Base-by-base conservation (phyloP, 768 basidiomycete species). In the Sporobolomyces pararoseus region DNA sequence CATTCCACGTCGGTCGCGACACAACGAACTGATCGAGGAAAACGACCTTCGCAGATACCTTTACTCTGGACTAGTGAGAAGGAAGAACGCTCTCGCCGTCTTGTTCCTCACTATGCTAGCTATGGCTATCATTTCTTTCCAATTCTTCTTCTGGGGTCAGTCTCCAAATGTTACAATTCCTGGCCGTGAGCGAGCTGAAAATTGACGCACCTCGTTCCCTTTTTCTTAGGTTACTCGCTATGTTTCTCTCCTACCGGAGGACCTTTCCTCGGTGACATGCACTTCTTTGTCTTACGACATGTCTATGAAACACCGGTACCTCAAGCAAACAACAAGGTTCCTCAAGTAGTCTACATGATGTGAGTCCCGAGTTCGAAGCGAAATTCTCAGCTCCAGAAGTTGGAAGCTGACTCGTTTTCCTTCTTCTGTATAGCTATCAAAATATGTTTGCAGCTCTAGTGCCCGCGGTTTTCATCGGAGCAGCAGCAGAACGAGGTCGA, bases 71-170 rank as follows among this genome's bases (percentile, higher is more conserved):
- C 85, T 99, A 37, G 84, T 96, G 37, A 82, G 95, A 57, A 82
- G 95, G 69, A 98, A 98, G 81, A 96, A 96, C 75, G 95, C 95
- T 0, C 83, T 97, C 25, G 89, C 87, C 47, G 84, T 77, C 46
- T 72, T 77, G 23, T 70, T 76, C 37, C 54, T 73, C 6, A 91
- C 92, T 82, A 75, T 79, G 65, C 76, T 78, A 19, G 70, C 74
- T 50, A 65, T 72, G 57, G 72, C 72, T 32, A 68, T 71, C 65
- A 70, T 75, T 52, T 46, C 12, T 37, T 69, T 68, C 21, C 57
- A 88, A 66, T 94, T 91, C 91, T 91, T 84, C 83, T 93, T 95
- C 84, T 95, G 93, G 92, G 62, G 51, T 51, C 17, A 54, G 55
- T 58, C 27, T 16, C n/a, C 0, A 1, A 37, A 23, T 14, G 23